A percentile compares a stretch with the other conserved stretches of the same genome.
Evolutionary conservation across 176 grass and related monocot genomes (phyloP).

Genomic region (Eragrostis nindensis): DNA sequence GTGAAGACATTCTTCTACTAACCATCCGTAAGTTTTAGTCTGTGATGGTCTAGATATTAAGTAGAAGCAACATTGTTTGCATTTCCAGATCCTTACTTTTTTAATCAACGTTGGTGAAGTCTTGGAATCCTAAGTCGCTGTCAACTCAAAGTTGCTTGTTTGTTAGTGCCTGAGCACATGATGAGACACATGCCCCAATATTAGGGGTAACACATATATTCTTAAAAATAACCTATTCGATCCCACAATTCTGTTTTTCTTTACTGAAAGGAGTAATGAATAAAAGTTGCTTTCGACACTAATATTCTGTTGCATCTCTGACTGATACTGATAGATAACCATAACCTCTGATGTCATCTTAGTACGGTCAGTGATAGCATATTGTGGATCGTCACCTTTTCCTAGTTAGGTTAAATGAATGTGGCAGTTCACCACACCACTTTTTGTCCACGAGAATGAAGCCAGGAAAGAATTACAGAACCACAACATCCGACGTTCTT

Average conservation of each 20-base stretch:
- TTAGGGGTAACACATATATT: background rate
- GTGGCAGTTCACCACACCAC: background rate
- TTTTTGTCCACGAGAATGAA: background rate
- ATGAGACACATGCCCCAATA: background rate
- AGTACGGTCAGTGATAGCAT: background rate
- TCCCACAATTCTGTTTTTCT: background rate
- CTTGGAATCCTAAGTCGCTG: background rate
- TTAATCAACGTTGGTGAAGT: background rate
- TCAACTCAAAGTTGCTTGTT: background rate
- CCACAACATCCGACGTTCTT: background rate
- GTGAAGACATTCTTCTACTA: background rate
- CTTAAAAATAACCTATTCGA: background rate
- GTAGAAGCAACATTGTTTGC: background rate
- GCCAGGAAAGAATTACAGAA: background rate
- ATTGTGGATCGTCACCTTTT: background rate
- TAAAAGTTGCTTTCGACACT: background rate
- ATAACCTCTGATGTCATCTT: background rate
- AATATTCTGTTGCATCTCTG: background rate
- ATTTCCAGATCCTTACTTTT: background rate
- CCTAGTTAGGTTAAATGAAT: constrained; percentile 4
- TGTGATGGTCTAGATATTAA: background rate
- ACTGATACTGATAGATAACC: background rate
- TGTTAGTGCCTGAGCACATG: background rate
- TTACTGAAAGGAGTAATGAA: background rate
- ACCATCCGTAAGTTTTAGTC: background rate